Evolutionary conservation across 2,329 filamentous ascomycete genomes (phyloP).

Genomic region (Tolypocladium nubicola): DNA sequence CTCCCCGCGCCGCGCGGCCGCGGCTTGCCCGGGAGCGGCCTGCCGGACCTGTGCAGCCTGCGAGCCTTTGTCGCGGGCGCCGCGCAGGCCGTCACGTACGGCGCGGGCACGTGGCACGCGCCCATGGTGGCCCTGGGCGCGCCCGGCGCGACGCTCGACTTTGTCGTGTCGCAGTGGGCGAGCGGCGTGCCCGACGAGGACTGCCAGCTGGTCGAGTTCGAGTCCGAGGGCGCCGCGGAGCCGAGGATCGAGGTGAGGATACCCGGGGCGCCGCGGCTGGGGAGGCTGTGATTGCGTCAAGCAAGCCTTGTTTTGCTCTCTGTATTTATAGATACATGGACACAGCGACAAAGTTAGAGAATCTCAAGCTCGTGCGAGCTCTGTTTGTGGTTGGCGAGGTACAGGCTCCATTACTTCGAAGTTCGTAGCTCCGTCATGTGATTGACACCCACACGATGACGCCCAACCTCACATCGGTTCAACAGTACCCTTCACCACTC

Average conservation of each 20-base stretch:
- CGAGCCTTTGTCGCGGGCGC: constrained; percentile 70
- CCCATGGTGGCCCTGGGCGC: constrained; percentile 82
- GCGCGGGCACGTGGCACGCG: constrained; percentile 86
- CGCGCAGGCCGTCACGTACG: constrained; percentile 83
- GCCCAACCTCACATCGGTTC: neutral
- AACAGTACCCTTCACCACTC: neutral
- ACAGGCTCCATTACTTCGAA: too few species aligned
- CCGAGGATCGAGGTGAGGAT: constrained; percentile 28
- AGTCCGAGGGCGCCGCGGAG: constrained; percentile 21
- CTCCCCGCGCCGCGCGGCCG: constrained; percentile 16
- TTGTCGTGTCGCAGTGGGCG: constrained; percentile 80
- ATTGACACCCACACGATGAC: neutral
- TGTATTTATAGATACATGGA: too few species aligned
- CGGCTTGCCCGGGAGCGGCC: constrained; percentile 45
- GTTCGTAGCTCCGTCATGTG: too few species aligned
- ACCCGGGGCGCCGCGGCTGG: constrained; percentile 2
- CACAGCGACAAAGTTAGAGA: too few species aligned
- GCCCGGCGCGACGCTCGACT: constrained; percentile 54
- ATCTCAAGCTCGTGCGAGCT: neutral
- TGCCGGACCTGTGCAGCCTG: constrained; percentile 62
- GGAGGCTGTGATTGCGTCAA: neutral
- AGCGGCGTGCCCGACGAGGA: constrained; percentile 78
- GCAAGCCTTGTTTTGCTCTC: too few species aligned
- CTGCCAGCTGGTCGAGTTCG: constrained; percentile 63
- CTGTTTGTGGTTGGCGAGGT: neutral